These are phyloP conservation scores for Cyclanthera cordifolia DNA, from an alignment of 306 rosid genomes.

Conservation along the genomic window DNA sequence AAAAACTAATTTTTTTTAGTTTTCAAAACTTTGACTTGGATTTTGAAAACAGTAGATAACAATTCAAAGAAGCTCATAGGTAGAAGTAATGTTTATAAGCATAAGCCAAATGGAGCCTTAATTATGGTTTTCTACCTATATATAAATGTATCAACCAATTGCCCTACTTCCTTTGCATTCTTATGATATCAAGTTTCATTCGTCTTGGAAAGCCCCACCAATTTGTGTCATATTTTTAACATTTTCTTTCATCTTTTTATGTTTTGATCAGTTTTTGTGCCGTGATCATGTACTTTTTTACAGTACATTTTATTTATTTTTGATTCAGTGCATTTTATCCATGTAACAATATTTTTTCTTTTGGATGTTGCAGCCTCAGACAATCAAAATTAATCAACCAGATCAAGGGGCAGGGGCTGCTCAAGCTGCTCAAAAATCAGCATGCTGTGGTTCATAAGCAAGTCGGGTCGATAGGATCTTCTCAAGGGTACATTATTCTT, in stretches of 20 bases:
- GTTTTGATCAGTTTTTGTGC: conserved; percentile 1
- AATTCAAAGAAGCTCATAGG: no score
- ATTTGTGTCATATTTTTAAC: background rate
- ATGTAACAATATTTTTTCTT: background rate
- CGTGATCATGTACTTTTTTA: background rate
- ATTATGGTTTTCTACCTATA: background rate
- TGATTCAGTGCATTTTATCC: background rate
- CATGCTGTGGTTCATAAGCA: conserved; percentile 78
- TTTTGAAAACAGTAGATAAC: no score
- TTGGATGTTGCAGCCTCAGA: conserved; percentile 63
- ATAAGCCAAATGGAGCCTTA: background rate
- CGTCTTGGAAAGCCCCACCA: background rate
- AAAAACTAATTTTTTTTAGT: no score
- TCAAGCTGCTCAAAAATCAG: conserved; percentile 57
- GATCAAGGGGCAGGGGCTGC: conserved; percentile 65
- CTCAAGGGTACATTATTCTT: conserved; percentile 21
- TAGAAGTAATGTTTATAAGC: no score
- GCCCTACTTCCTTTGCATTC: background rate
- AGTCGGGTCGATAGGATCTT: conserved; percentile 8
- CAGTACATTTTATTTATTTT: no score
- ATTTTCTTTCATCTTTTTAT: background rate
- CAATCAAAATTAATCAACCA: conserved; percentile 75
- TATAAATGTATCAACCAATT: background rate
- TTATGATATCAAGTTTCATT: background rate
- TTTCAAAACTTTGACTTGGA: no score